These are phyloP conservation scores for Oryza glumipatula DNA, from an alignment of 176 grass and related monocot species.

Conservation along the genomic window DNA sequence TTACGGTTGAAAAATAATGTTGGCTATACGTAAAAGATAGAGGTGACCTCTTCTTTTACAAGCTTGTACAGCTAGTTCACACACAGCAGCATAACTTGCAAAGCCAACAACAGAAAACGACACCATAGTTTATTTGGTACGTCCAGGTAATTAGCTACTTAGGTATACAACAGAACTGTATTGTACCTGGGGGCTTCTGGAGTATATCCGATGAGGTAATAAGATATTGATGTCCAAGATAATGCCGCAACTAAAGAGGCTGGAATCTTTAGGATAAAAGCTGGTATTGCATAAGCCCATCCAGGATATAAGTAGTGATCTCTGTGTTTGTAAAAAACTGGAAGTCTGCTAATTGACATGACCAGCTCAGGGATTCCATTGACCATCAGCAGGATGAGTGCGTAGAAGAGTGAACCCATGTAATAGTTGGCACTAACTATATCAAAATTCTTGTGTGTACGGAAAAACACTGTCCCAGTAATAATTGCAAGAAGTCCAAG, in stretches of 20 bases:
- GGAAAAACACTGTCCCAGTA: conserved; percentile 71
- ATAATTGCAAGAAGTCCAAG: conserved; percentile 56
- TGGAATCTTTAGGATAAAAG: conserved; percentile 71
- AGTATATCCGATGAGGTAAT: conserved; percentile 85
- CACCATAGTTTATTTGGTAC: neutral
- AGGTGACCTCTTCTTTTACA: neutral
- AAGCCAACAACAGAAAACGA: neutral
- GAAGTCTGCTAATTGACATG: conserved; percentile 66
- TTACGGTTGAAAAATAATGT: neutral
- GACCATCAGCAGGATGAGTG: conserved; percentile 62
- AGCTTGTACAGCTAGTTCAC: neutral
- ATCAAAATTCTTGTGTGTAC: conserved; percentile 58
- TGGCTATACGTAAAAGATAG: neutral
- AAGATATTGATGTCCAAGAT: conserved; percentile 78
- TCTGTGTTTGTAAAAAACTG: conserved; percentile 85
- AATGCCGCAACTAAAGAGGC: conserved; percentile 70
- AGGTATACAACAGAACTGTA: neutral
- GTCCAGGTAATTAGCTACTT: neutral
- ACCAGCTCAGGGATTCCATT: conserved; percentile 80
- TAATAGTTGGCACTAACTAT: conserved; percentile 65
- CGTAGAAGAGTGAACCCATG: conserved; percentile 79
- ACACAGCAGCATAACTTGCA: neutral
- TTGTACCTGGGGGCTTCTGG: conserved; percentile 65
- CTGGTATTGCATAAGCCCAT: conserved; percentile 86
- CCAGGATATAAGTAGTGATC: conserved; percentile 80